A percentile compares a stretch with the other conserved stretches of the same genome.
Evolutionary conservation across 1,139 yeast species (phyloP).

Genomic region (Cylindricascospora bacillispora): DNA sequence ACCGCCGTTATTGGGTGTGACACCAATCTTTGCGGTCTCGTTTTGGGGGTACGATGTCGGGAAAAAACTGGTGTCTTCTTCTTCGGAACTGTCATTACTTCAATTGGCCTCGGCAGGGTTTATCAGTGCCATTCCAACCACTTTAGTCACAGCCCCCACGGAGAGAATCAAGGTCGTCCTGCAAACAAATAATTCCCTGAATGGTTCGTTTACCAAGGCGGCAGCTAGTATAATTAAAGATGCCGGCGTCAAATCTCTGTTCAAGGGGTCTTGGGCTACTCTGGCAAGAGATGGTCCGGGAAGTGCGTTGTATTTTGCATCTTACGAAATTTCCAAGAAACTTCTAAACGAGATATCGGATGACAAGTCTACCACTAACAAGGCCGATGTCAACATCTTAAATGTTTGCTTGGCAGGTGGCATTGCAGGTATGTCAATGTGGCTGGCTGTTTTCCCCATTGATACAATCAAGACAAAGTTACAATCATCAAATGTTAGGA

Average conservation of each 20-base stretch:
- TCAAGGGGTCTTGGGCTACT: slow-evolving; percentile 86
- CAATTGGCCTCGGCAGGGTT: slow-evolving; percentile 93
- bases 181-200: slow-evolving; percentile 55
- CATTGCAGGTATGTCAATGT: slow-evolving; percentile 90
- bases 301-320: slow-evolving; percentile 91
- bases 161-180: slow-evolving; percentile 91
- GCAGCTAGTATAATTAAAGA: slow-evolving; percentile 58
- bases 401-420: slow-evolving; percentile 91
- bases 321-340: slow-evolving; percentile 73
- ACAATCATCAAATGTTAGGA: slow-evolving; percentile 52
- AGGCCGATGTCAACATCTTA: slow-evolving; percentile 45
- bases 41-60: slow-evolving; percentile 98
- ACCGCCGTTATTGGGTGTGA: slow-evolving; percentile 87
- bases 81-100: slow-evolving; percentile 37
- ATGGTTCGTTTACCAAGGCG: slow-evolving; percentile 31
- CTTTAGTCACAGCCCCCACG: slow-evolving; percentile 91
- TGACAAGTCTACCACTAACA: slow-evolving; percentile 16
- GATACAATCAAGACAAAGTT: slow-evolving; percentile 89
- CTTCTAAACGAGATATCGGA: slow-evolving; percentile 35
- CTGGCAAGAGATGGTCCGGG: slow-evolving; percentile 98
- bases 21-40: slow-evolving; percentile 96
- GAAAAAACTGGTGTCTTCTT: slow-evolving; percentile 48
- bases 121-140: slow-evolving; percentile 87
- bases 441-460: slow-evolving; percentile 92
- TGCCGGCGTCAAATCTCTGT: slow-evolving; percentile 77